Evolutionary conservation across 2,329 filamentous ascomycete genomes (phyloP).

Genomic region (Cladosporium sp.): DNA sequence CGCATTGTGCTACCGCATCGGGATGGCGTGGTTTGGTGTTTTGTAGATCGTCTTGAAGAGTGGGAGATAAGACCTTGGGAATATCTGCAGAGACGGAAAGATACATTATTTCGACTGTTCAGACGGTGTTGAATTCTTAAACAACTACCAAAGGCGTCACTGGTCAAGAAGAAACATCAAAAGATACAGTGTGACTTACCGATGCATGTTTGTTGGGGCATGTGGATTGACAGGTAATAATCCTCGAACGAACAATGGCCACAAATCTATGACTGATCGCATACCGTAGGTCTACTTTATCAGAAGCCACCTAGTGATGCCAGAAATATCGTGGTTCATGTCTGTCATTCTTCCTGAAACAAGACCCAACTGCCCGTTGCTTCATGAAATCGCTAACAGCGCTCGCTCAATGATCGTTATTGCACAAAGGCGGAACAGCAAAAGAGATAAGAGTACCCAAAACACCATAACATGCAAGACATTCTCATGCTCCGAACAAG

Average conservation of each 20-base stretch:
- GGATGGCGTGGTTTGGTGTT: slow-evolving; percentile 1
- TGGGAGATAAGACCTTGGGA: not conserved
- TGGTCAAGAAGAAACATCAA: not conserved
- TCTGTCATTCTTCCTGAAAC: not conserved
- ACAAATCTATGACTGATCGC: not conserved
- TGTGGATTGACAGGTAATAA: not conserved
- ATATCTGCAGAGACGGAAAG: not conserved
- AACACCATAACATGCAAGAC: slow-evolving; percentile 8
- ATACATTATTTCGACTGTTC: not conserved
- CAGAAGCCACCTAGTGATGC: not conserved
- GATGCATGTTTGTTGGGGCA: not conserved
- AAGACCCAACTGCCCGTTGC: not conserved
- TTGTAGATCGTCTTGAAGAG: not conserved
- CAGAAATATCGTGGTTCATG: not conserved
- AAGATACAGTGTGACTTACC: not conserved
- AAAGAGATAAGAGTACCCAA: not conserved
- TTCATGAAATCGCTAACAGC: not conserved
- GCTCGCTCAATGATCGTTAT: slow-evolving; percentile 9
- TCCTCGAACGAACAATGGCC: not conserved
- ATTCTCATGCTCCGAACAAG: not conserved
- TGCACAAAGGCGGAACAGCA: not conserved
- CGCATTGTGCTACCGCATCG: slow-evolving; percentile 14
- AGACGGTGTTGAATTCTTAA: not conserved
- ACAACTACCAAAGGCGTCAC: not conserved
- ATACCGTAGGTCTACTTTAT: not conserved